Base-by-base conservation (phyloP, 441 rosid genomes). In the Francoa sonchifolia region DNA sequence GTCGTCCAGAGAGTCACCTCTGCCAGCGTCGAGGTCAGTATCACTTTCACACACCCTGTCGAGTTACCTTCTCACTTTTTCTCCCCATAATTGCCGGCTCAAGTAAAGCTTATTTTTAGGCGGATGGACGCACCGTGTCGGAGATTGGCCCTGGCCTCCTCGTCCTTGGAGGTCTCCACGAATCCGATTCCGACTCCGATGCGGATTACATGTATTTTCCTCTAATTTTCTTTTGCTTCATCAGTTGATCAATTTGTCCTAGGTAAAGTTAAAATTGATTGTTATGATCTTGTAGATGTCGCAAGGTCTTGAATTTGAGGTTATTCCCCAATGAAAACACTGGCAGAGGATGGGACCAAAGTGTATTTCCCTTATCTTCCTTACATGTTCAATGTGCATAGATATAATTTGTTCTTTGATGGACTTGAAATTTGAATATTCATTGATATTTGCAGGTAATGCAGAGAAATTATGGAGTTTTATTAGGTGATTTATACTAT, bases 131-230 rank as follows among this genome's bases (percentile, higher is more conserved):
- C 46, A 40, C 65, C 4, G 88, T 81, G 5, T 89, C 95, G 44
- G 82, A 79, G 60, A 84, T 89, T 12, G 94, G 95, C 0, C 83
- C 88, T 2, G 95, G 97, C 43, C 88, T 89, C 18, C 77, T 84
- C 31, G 94, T 84, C 21, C 67, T 77, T 45, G 73, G 79, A 3
- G 95, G 94, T 14, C 44, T 84, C 43, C 97, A 89, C 59, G 94
- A 81, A 35, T 68, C 74, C 42, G 95, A 89, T 50, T 47, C 92
- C 16, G 80, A 77, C 8, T 36, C 80, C 39, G 94, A 84, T 15
- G 79, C 84, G 37, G 85, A 75, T 51, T 81, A 74, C 71, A 72
- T 84, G 97, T 84, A 60, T 19, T 29, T 41, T 12, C 4, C 6
- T 31, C 16, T 1, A 19, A 30, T 40, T 10, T 20, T 8, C n/a